Conservation (phyloP, 257 asterid species). For the Striga asiatica region DNA sequence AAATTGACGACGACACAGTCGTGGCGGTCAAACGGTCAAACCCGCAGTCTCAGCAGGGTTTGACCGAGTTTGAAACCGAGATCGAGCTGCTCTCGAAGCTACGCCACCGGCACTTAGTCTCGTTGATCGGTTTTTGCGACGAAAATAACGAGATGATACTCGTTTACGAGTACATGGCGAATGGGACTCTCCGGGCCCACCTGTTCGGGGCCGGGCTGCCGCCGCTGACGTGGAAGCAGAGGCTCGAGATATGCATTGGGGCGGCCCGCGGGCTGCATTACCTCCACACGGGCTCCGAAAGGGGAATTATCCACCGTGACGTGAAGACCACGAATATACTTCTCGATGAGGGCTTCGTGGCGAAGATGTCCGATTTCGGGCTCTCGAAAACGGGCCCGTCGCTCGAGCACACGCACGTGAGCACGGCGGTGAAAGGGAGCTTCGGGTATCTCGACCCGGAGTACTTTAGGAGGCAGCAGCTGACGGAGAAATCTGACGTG, state of each 20-base stretch:
- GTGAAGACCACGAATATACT: slow-evolving; percentile 80
- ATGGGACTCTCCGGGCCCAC: slow-evolving; percentile 71
- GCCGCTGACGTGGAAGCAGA: slow-evolving; percentile 62
- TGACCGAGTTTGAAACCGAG: slow-evolving; percentile 75
- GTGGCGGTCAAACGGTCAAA: slow-evolving; percentile 73
- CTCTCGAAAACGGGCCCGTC: slow-evolving; percentile 76
- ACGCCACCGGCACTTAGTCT: slow-evolving; percentile 75
- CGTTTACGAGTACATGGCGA: slow-evolving; percentile 89
- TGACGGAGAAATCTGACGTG: slow-evolving; percentile 81
- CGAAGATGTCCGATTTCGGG: slow-evolving; percentile 90
- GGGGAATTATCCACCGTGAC: slow-evolving; percentile 77
- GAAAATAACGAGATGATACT: slow-evolving; percentile 77
- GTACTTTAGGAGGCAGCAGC: slow-evolving; percentile 70
- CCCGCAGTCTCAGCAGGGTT: slow-evolving; percentile 85
- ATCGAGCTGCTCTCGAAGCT: slow-evolving; percentile 69
- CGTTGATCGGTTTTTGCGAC: slow-evolving; percentile 81
- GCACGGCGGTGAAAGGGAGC: slow-evolving; percentile 90
- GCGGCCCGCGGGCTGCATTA: slow-evolving; percentile 78
- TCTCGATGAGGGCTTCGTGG: slow-evolving; percentile 55
- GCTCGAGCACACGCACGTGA: slow-evolving; percentile 78
- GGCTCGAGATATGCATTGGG: slow-evolving; percentile 67
- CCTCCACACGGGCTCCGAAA: slow-evolving; percentile 81
- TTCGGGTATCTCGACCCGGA: slow-evolving; percentile 86
- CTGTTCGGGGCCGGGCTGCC: slow-evolving; percentile 64
- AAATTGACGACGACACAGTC: slow-evolving; percentile 43